phyloP scores from a whole-genome alignment of 2,329 filamentous ascomycete genomes.

The Talaromyces atroroseus region DNA sequence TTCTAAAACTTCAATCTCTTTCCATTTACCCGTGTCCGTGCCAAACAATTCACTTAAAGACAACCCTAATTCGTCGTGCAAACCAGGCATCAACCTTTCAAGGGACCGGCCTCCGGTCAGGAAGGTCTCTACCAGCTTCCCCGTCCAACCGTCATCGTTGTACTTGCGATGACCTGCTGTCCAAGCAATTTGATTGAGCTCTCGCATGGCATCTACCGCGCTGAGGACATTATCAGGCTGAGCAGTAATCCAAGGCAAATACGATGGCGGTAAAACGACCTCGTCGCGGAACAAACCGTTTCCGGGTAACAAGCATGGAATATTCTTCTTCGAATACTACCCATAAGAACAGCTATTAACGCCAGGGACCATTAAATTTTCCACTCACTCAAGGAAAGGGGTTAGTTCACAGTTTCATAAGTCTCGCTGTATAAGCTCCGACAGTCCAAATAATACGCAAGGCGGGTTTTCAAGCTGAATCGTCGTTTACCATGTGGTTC shows the following conservation, averaged over 20 bases:
- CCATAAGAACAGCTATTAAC: too few species aligned
- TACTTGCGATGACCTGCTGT: slow-evolving; percentile 34
- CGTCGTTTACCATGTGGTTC: background rate
- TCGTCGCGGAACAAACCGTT: slow-evolving; percentile 29
- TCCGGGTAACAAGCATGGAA: background rate
- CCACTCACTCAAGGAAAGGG: too few species aligned
- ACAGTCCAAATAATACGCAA: background rate
- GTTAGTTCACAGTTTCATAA: background rate
- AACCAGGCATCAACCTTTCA: slow-evolving; percentile 16
- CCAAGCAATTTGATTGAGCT: slow-evolving; percentile 35
- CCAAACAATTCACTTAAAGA: slow-evolving; percentile 23
- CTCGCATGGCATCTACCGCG: slow-evolving; percentile 32
- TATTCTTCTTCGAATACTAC: background rate
- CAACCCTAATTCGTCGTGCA: slow-evolving; percentile 22
- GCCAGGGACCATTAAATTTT: too few species aligned
- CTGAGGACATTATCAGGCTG: slow-evolving; percentile 38
- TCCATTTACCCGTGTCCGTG: slow-evolving; percentile 20
- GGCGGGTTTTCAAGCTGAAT: background rate
- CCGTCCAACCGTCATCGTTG: slow-evolving; percentile 31
- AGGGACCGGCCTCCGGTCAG: slow-evolving; percentile 18
- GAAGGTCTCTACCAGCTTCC: slow-evolving; percentile 16
- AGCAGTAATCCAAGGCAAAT: slow-evolving; percentile 36
- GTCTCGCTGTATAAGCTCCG: background rate
- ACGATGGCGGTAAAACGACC: slow-evolving; percentile 38
- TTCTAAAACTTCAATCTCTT: slow-evolving; percentile 19